A percentile compares a stretch with the other conserved stretches of the same genome.
Evolutionary conservation across 768 basidiomycete genomes (phyloP).

Genomic region (Suillus ampliporus): DNA sequence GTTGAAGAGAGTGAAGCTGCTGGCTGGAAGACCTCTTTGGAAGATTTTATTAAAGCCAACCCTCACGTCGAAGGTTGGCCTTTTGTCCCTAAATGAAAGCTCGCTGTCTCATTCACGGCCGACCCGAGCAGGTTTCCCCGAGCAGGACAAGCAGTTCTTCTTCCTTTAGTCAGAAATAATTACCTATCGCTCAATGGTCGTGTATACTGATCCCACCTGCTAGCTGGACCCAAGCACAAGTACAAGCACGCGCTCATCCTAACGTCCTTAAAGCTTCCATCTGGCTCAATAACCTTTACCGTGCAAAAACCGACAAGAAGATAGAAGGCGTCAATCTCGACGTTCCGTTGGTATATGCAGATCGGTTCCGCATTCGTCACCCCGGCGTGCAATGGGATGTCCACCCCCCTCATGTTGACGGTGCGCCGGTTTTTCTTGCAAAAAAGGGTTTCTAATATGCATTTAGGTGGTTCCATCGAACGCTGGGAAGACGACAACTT

Average conservation of each 20-base stretch:
- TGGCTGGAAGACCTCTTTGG: constrained; percentile 61
- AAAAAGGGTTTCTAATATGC: neutral
- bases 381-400: constrained; percentile 62
- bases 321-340: constrained; percentile 63
- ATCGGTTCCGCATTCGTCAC: constrained; percentile 75
- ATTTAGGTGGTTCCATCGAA: constrained; percentile 73
- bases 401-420: constrained; percentile 60
- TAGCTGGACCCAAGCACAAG: constrained; percentile 60
- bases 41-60: constrained; percentile 61
- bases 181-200: neutral
- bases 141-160: constrained; percentile 72
- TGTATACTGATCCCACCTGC: neutral
- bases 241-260: constrained; percentile 72
- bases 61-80: constrained; percentile 57
- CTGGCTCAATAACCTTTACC: constrained; percentile 73
- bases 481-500: constrained; percentile 71
- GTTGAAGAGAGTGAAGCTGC: constrained; percentile 61
- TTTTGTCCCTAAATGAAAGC: neutral
- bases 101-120: neutral
- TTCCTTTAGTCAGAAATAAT: constrained; percentile 61
- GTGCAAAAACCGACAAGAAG: constrained; percentile 41
- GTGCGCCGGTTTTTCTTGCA: constrained; percentile 40
- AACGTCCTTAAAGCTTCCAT: constrained; percentile 60
- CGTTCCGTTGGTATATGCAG: constrained; percentile 71
- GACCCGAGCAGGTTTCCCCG: constrained; percentile 52